Base-by-base conservation (phyloP, 352 stramenopile genomes). In the Phytophthora megakarya region DNA sequence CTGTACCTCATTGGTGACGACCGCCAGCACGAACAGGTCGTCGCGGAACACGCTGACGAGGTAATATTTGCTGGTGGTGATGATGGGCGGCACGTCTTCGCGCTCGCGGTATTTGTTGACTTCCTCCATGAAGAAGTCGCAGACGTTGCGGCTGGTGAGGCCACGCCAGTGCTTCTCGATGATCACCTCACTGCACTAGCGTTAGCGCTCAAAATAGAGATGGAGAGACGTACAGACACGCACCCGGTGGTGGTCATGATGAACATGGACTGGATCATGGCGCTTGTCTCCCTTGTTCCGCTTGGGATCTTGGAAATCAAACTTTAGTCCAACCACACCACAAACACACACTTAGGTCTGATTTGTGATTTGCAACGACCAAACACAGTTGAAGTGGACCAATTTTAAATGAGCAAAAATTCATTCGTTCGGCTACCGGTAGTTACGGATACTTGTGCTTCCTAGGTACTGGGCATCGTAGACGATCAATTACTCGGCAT, bases 111-210 rank as follows among this genome's bases (percentile, higher is more conserved):
- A 95, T 72, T 95, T 98, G 84, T 91, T 98, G 67, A 96, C 96
- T 61, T 98, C 88, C 56, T 98, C 92, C 96, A 98, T 98, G 81
- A 99, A 99, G 69, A 97, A 97, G 59, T 99, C 96, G 76, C 97
- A 98, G 48, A 99, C 89, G 58, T 92, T 97, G 56, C 97, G 92
- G 56, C 82, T 96, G 26, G 95, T 98, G 46, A 98, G 84, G 3
- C 91, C 95, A 23, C 97, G 93, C 90, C 97, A 99, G 75, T 99
- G 97, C 69, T 98, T 98, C 79, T 99, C 97, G 69, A 99, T 98
- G 61, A 99, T 90, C 45, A 99, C 90, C 81, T 99, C 96, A 64
- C 88, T 96, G 63, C 15, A 57, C 3, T 39, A 43, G 28, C 35
- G 64, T 67, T 32, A 81, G 54, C 48, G 9, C n/a, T n/a, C n/a